Evolutionary conservation across 768 basidiomycete genomes (phyloP).

Genomic region (Cyclocybe aegerita): DNA sequence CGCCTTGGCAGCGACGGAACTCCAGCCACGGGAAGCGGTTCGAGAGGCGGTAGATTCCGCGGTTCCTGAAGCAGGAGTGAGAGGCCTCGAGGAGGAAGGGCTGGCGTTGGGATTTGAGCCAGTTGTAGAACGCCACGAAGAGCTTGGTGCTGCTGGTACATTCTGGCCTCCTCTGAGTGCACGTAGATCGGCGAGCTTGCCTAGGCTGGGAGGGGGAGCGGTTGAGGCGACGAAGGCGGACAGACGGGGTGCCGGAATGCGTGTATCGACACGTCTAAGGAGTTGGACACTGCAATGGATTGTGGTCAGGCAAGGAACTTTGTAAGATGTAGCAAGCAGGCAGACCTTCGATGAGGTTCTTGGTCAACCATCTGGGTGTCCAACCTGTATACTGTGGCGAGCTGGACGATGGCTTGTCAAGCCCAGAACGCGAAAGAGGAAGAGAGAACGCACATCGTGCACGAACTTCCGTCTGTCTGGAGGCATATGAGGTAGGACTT

Average conservation of each 20-base stretch:
- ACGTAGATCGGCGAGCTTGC: constrained; percentile 61
- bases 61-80: not conserved
- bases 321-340: constrained; percentile 3
- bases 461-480: constrained; percentile 82
- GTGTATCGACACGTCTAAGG: constrained; percentile 77
- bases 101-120: not conserved
- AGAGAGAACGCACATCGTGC: constrained; percentile 52
- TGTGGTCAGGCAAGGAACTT: not conserved
- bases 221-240: constrained; percentile 42
- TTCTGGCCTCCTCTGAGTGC: constrained; percentile 15
- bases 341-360: constrained; percentile 76
- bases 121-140: constrained; percentile 20
- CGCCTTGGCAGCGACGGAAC: constrained; percentile 16
- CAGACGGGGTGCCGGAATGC: constrained; percentile 71
- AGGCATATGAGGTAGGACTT: constrained; percentile 82
- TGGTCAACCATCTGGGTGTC: constrained; percentile 88
- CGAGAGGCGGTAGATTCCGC: constrained; percentile 4
- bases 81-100: constrained; percentile 5
- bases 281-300: constrained; percentile 68
- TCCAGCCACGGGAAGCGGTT: constrained; percentile 21
- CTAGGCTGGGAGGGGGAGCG: constrained; percentile 40
- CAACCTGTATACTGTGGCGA: constrained; percentile 80
- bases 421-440: not conserved
- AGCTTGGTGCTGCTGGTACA: constrained; percentile 1
- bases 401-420: constrained; percentile 32